Percentiles rank a stretch among this genome's conserved stretches.
Conservation (phyloP, 306 rosid species). For the Aeschynomene evenia region DNA sequence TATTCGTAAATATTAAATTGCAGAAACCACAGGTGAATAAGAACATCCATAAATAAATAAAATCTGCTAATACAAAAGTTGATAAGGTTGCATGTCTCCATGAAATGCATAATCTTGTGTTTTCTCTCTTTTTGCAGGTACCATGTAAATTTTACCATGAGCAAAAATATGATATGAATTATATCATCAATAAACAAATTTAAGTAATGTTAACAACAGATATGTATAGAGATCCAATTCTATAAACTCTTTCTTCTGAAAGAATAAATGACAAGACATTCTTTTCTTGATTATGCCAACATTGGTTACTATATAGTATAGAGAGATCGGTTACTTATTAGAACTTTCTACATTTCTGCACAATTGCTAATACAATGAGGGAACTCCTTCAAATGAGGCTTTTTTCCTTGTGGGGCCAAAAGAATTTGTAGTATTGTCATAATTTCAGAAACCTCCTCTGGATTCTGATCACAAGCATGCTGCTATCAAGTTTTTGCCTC, state of each 20-base stretch:
- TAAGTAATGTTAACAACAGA: constrained; percentile 50
- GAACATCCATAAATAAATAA: too few species aligned
- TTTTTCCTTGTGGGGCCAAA: constrained; percentile 42
- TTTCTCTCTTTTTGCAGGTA: not conserved
- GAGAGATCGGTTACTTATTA: constrained; percentile 56
- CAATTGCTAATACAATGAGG: constrained; percentile 59
- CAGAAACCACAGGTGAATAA: too few species aligned
- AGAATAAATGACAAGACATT: constrained; percentile 56
- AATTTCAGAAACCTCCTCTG: constrained; percentile 39
- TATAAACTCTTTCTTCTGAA: constrained; percentile 56
- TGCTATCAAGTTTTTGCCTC: constrained; percentile 42
- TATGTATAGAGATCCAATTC: constrained; percentile 44
- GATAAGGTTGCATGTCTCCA: too few species aligned
- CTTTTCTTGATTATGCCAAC: constrained; percentile 48
- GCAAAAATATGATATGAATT: constrained; percentile 26
- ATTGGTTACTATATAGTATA: constrained; percentile 42
- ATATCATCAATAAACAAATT: constrained; percentile 59
- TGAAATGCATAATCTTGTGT: not conserved
- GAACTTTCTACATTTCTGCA: constrained; percentile 57
- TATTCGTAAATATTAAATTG: too few species aligned
- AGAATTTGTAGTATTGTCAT: constrained; percentile 36
- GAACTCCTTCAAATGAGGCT: constrained; percentile 45
- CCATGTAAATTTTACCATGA: not conserved
- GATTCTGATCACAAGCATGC: constrained; percentile 42
- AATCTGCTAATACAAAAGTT: too few species aligned